Percentiles rank a stretch among this genome's conserved stretches.
Evolutionary conservation across 352 stramenopile species (phyloP).

Genomic region (Globisporangium carolinianum): DNA sequence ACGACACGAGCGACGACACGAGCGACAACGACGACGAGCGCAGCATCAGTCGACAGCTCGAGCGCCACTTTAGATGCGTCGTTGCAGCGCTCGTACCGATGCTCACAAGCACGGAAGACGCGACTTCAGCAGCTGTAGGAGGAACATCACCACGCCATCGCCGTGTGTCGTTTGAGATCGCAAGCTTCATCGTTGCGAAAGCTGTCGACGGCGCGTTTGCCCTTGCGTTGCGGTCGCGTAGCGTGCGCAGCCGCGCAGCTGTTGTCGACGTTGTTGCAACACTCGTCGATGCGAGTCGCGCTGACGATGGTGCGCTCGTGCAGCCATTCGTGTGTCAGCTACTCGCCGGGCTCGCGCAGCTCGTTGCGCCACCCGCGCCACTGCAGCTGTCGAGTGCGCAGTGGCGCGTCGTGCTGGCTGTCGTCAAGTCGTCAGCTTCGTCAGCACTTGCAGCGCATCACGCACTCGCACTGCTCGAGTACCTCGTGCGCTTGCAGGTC

Average conservation of each 20-base stretch:
- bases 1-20: constrained; percentile 13
- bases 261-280: constrained; percentile 35
- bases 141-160: no score
- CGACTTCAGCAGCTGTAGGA: constrained; percentile 8
- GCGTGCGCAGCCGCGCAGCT: constrained; percentile 22
- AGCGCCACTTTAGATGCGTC: constrained; percentile 44
- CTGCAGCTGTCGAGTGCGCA: constrained; percentile 37
- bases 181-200: constrained; percentile 55
- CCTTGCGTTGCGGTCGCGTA: constrained; percentile 34
- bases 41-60: constrained; percentile 27
- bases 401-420: constrained; percentile 52
- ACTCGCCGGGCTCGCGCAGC: constrained; percentile 39
- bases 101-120: constrained; percentile 24
- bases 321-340: constrained; percentile 58
- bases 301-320: constrained; percentile 55
- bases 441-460: constrained; percentile 38
- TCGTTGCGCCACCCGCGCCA: constrained; percentile 12
- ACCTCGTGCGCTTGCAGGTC: constrained; percentile 43
- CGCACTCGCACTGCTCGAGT: constrained; percentile 56
- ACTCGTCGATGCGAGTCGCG: constrained; percentile 52
- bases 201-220: constrained; percentile 48
- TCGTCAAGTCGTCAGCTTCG: constrained; percentile 52
- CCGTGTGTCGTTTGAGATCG: constrained; percentile 50
- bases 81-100: constrained; percentile 38
- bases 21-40: constrained; percentile 21